These are phyloP conservation scores for Bryoglossum gracile DNA, from an alignment of 495 filamentous ascomycete genomes.

Conservation along the genomic window DNA sequence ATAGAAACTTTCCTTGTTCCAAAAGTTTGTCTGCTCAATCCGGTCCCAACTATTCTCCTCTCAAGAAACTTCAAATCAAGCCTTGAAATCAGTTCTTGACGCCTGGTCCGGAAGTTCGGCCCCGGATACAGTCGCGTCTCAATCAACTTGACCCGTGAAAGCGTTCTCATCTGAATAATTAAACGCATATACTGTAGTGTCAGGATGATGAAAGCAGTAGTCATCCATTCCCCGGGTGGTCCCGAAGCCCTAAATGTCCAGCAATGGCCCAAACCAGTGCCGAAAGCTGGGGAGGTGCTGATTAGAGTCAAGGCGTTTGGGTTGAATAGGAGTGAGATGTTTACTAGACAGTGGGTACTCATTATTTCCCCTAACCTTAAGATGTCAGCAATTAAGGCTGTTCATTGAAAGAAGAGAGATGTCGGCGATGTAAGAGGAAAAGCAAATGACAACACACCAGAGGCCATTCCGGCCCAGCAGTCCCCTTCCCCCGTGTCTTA, in stretches of 20 bases:
- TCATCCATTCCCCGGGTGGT: conserved; percentile 30
- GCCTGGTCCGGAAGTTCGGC: not conserved
- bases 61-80: not conserved
- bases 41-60: too few species aligned
- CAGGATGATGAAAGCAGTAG: conserved; percentile 34
- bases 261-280: conserved; percentile 29
- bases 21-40: too few species aligned
- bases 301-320: conserved; percentile 45
- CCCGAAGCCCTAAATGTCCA: conserved; percentile 33
- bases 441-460: not conserved
- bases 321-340: conserved; percentile 47
- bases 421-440: too few species aligned
- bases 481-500: conserved; percentile 39
- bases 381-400: too few species aligned
- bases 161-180: too few species aligned
- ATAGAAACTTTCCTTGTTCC: too few species aligned
- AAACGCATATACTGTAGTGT: not conserved
- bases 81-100: too few species aligned
- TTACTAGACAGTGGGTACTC: conserved; percentile 39
- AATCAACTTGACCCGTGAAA: too few species aligned
- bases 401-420: too few species aligned
- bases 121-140: not conserved
- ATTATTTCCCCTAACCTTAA: too few species aligned
- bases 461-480: conserved; percentile 34
- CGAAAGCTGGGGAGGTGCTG: conserved; percentile 33